Conservation (phyloP, 345 rosid genomes). For the Cardamine chenopodiifolia region DNA sequence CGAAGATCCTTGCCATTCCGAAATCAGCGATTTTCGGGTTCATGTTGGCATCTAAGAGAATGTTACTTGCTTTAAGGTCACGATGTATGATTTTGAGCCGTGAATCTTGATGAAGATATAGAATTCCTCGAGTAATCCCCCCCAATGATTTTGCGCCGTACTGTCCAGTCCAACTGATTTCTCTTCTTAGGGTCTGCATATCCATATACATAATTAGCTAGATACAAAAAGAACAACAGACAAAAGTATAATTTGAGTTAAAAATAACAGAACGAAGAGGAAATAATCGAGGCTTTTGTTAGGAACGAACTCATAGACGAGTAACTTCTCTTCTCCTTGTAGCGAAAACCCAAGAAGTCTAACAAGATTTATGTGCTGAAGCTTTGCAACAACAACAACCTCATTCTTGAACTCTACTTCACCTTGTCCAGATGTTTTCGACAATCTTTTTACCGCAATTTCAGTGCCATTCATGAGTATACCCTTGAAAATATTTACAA, state of each 20-base stretch:
- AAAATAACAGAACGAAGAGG: slow-evolving; percentile 5
- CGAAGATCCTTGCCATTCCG: slow-evolving; percentile 27
- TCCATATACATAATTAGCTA: background rate
- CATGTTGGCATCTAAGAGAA: slow-evolving; percentile 34
- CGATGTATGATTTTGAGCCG: slow-evolving; percentile 41
- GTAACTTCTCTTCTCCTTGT: slow-evolving; percentile 47
- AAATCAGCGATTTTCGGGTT: slow-evolving; percentile 35
- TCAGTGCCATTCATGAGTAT: slow-evolving; percentile 35
- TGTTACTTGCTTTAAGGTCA: slow-evolving; percentile 43
- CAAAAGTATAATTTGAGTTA: background rate
- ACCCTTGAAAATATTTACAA: slow-evolving; percentile 23
- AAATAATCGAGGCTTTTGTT: slow-evolving; percentile 52
- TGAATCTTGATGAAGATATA: slow-evolving; percentile 47
- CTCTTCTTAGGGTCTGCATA: slow-evolving; percentile 42
- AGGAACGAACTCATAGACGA: slow-evolving; percentile 50
- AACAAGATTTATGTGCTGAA: slow-evolving; percentile 56
- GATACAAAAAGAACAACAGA: background rate
- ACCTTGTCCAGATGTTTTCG: slow-evolving; percentile 53
- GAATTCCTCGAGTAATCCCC: slow-evolving; percentile 38
- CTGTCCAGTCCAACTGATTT: slow-evolving; percentile 31
- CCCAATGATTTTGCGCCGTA: slow-evolving; percentile 25
- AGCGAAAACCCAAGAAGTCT: slow-evolving; percentile 53
- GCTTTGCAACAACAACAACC: slow-evolving; percentile 49
- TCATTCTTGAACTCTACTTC: slow-evolving; percentile 53
- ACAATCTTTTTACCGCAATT: slow-evolving; percentile 52